A percentile compares a stretch with the other conserved stretches of the same genome.
Conservation (phyloP, 2,329 filamentous ascomycete genomes). For the Penicillium sp. region DNA sequence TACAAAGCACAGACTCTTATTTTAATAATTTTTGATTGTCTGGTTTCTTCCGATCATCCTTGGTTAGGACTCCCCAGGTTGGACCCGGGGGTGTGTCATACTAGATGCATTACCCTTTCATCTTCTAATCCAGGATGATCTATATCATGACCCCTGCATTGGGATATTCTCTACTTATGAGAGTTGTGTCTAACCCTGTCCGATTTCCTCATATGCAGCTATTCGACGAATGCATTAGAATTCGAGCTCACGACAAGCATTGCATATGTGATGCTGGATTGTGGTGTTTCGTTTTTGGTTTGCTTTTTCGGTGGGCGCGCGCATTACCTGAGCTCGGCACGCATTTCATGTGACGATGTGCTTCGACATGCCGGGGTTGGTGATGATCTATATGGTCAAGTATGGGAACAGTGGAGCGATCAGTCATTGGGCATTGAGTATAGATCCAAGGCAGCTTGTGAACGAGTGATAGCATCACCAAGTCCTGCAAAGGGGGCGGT, state of each 20-base stretch:
- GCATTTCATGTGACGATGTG: slow-evolving; percentile 32
- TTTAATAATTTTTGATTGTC: neutral
- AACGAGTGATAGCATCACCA: slow-evolving; percentile 39
- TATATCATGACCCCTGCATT: neutral
- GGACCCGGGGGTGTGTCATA: neutral
- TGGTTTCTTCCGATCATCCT: neutral
- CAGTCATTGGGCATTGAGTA: slow-evolving; percentile 34
- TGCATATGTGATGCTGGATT: neutral
- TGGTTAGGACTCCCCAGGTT: slow-evolving; percentile 1
- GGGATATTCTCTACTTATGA: neutral
- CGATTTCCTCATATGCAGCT: slow-evolving; percentile 4
- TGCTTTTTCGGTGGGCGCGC: neutral
- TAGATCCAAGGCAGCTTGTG: slow-evolving; percentile 38
- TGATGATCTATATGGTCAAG: neutral
- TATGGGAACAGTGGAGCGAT: slow-evolving; percentile 5
- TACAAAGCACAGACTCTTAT: neutral
- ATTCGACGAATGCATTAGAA: slow-evolving; percentile 2
- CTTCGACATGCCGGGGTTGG: slow-evolving; percentile 14
- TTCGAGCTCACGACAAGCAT: slow-evolving; percentile 12
- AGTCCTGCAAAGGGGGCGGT: slow-evolving; percentile 38
- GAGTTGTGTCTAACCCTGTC: neutral
- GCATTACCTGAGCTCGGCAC: neutral
- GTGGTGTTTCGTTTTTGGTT: neutral
- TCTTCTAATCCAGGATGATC: neutral
- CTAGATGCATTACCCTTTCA: neutral